Conservation (phyloP, 768 basidiomycete species). For the Postia placenta region DNA sequence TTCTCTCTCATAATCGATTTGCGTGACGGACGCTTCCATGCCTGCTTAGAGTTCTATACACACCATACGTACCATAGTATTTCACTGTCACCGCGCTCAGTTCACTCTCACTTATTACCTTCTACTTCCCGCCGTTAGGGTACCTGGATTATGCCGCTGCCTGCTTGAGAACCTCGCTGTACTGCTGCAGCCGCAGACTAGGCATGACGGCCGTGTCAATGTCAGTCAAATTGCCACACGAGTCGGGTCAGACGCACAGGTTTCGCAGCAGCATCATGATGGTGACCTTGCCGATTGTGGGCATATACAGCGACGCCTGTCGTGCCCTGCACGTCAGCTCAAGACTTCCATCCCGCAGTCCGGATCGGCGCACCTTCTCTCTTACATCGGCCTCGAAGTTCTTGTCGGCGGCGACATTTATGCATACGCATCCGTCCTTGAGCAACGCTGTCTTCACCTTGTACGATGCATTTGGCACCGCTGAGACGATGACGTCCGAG, state of each 20-base stretch:
- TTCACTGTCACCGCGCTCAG: background rate
- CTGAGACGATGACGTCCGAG: slow-evolving; percentile 92
- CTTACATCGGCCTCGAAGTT: slow-evolving; percentile 93
- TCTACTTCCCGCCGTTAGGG: no score
- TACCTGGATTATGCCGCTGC: background rate
- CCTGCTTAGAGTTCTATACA: background rate
- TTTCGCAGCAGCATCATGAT: slow-evolving; percentile 97
- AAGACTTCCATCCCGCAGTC: background rate
- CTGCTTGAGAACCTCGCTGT: slow-evolving; percentile 26
- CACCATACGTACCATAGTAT: background rate
- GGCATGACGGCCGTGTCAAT: background rate
- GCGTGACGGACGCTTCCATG: background rate
- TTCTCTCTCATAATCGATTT: background rate
- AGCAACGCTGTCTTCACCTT: slow-evolving; percentile 86
- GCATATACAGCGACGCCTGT: slow-evolving; percentile 90
- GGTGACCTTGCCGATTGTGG: slow-evolving; percentile 96
- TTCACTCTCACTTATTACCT: background rate
- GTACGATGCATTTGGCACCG: slow-evolving; percentile 80
- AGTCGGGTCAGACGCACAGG: slow-evolving; percentile 50
- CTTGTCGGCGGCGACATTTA: slow-evolving; percentile 93
- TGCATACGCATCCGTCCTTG: slow-evolving; percentile 89
- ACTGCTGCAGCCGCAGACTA: slow-evolving; percentile 54
- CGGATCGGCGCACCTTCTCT: slow-evolving; percentile 62
- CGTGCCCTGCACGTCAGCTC: background rate
- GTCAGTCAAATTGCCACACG: background rate